Evolutionary conservation across 768 basidiomycete species (phyloP), one percentile per base, ranked within the genome.

Genomic region (Hysterangium stoloniferum): DNA sequence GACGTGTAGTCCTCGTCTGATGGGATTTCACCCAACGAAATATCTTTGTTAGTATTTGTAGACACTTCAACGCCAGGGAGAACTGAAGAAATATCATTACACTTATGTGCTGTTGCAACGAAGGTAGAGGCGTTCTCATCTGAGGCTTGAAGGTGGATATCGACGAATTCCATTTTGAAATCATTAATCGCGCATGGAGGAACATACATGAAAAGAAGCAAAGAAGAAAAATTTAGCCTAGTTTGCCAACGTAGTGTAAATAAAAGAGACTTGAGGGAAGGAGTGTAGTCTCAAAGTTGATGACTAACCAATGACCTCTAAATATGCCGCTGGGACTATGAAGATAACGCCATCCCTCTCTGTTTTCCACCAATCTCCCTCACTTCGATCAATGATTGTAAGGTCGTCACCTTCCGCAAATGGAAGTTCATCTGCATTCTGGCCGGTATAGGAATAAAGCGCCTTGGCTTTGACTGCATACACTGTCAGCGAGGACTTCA

Each of bases 311-410:
- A 75, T 73, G 59, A 82, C 66, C 67, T 95, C 87, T 64, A 99
- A 65, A 65, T 98, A 98, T 17, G 83, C 80, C 22, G 93, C 91
- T 46, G 96, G 96, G 4, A 93, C 92, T 61, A 93, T 82, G 69
- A 86, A 88, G 46, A 96, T 81, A 54, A 82, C 66, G 19, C 95
- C 95, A 42, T 77, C 80, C 60, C 78, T 77, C 69, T 97, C 94
- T 33, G 84, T 86, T 71, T 94, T 97, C 90, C 90, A 98, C 96
- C 96, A 98, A 59, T 89, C 87, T 46, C 71, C 74, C 57, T 97
- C 96, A 48, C 76, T 76, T 41, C 68, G 77, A 61, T 99, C 96
- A 52, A 97, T 76, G 55, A 99, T 80, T 6, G 72, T 72, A 33
- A 97, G 68, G 29, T 67, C 63, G 51, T 95, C 88, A 52, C 88